Evolutionary conservation across 2,329 filamentous ascomycete species (phyloP).

Genomic region (Tolypocladium tropicale): DNA sequence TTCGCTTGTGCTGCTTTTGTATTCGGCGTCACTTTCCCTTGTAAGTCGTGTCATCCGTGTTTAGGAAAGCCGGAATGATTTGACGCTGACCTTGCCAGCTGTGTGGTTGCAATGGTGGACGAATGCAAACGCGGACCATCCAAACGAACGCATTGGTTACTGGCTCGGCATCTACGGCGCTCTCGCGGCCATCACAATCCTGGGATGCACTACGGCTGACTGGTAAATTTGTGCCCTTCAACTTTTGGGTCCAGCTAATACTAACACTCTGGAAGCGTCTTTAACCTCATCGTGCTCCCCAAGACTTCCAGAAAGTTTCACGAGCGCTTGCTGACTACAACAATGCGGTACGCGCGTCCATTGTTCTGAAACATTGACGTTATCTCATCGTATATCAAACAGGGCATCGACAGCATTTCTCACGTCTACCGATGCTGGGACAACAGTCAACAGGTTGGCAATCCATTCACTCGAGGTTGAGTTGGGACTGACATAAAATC

Average conservation of each 20-base stretch:
- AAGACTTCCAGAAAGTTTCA: constrained; percentile 12
- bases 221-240: constrained; percentile 3
- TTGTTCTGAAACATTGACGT: no score
- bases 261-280: constrained; percentile 7
- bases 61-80: neutral
- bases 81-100: constrained; percentile 2
- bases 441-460: constrained; percentile 18
- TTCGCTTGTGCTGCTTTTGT: constrained; percentile 9
- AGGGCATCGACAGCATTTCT: constrained; percentile 21
- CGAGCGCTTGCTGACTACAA: constrained; percentile 14
- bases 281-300: constrained; percentile 15
- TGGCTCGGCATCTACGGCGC: constrained; percentile 11
- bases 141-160: constrained; percentile 9
- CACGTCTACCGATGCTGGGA: constrained; percentile 22
- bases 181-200: constrained; percentile 7
- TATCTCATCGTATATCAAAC: constrained; percentile 2
- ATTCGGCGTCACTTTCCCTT: constrained; percentile 11
- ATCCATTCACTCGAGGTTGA: no score
- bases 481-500: neutral
- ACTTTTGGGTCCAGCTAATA: neutral
- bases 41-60: constrained; percentile 1
- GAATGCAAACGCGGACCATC: constrained; percentile 7
- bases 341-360: constrained; percentile 12
- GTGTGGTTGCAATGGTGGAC: constrained; percentile 16
- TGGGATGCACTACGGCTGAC: constrained; percentile 7